Conservation (phyloP, 345 rosid species). For the Brassica cretica region DNA sequence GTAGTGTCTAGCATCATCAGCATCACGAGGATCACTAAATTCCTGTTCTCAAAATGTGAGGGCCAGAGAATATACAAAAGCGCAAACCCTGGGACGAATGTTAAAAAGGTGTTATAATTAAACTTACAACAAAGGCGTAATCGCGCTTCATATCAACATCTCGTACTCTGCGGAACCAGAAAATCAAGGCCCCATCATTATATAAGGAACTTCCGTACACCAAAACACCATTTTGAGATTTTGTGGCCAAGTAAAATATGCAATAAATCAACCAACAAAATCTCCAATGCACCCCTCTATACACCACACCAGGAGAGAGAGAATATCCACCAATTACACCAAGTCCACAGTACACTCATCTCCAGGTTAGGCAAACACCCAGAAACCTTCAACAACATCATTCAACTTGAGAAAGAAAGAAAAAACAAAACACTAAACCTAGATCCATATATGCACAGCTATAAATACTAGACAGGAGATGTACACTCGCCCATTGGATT, state of each 20-base stretch:
- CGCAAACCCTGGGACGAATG: neutral
- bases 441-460: conserved; percentile 7
- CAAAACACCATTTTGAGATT: conserved; percentile 55
- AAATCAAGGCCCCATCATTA: conserved; percentile 99
- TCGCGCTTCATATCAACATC: conserved; percentile 99
- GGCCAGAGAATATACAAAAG: conserved; percentile 11
- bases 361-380: conserved; percentile 83
- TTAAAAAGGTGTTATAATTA: neutral
- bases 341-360: conserved; percentile 83
- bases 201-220: conserved; percentile 84
- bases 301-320: conserved; percentile 37
- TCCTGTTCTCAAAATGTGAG: conserved; percentile 57
- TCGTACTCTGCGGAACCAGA: conserved; percentile 98
- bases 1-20: conserved; percentile 85
- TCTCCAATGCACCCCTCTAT: conserved; percentile 38
- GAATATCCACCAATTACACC: conserved; percentile 66
- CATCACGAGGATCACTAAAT: conserved; percentile 92
- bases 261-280: conserved; percentile 55
- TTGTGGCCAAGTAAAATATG: conserved; percentile 70
- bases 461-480: neutral
- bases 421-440: conserved; percentile 38
- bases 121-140: conserved; percentile 94
- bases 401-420: conserved; percentile 63
- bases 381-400: conserved; percentile 99
- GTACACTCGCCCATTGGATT: neutral